Base-by-base conservation (phyloP, 495 filamentous ascomycete species). In the Jackrogersella minutella region DNA sequence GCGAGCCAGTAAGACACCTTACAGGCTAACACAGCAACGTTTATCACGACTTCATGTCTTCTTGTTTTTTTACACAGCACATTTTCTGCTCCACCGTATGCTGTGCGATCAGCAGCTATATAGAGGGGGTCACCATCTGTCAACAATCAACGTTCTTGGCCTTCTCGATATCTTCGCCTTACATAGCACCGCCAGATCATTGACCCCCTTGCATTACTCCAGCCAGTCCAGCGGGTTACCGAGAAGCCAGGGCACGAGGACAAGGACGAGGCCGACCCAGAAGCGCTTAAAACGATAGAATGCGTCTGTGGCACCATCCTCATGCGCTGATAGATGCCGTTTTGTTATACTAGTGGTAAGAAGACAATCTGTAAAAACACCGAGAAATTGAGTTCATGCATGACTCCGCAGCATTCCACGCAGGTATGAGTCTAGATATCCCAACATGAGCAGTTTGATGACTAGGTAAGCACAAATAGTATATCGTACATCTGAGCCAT, bases 31-130 rank as follows among this genome's bases (percentile, higher is more conserved):
- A 51, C 28, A 31, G 19, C 28, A 34, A 51, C 30, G 47, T n/a
- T 37, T 36, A 52, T 52, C 31, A 36, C 30, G 49, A 37, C 49
- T 52, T 52, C 49, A 52, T 22, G 31, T 36, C 30, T 21, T 52
- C 17, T 11, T 36, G 19, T 1, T 11, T 7, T 51, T 13, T 4
- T 52, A 6, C 17, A 22, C 11, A 21, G 11, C 31, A 52, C 30
- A 14, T 19, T 51, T 33, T 24, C 14, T 13, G 17, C 49, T 21
- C 8, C 28, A 2, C 9, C 9, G 4, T 19, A 52, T 37, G 24
- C 36, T 9, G 7, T 6, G 6, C 24, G 16, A 22, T 52, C 24
- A 9, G 17, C 11, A 52, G 1, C 36, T 36, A 21, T 13, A 7
- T 36, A 3, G 16, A n/a, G 17, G 14, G 30, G 17, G 13, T 31